Conservation (phyloP, 2,329 filamentous ascomycete species). For the Pseudopithomyces chartarum region DNA sequence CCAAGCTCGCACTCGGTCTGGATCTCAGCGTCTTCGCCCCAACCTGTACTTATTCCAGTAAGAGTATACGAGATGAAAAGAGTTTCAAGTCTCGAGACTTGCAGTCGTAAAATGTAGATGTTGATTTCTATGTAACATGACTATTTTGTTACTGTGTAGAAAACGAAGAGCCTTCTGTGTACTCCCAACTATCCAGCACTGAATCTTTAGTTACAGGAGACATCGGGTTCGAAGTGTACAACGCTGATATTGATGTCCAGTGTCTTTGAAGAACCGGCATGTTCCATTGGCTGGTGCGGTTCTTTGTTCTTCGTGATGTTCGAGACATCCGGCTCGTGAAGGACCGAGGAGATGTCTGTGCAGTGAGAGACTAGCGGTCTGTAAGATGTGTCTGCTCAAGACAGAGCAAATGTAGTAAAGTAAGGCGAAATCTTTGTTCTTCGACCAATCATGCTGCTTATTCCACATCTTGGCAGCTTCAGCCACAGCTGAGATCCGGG, state of each 20-base stretch:
- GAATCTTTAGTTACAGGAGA: neutral
- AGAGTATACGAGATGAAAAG: neutral
- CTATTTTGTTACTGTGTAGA: neutral
- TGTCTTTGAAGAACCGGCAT: neutral
- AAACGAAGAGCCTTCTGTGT: neutral
- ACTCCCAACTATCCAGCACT: neutral
- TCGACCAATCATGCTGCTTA: neutral
- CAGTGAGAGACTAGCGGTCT: neutral
- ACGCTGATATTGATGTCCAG: neutral
- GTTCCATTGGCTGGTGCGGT: too few species aligned
- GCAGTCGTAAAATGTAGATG: neutral
- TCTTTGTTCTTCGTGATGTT: neutral
- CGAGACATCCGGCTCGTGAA: constrained; percentile 1
- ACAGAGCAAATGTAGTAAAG: neutral
- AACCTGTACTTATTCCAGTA: neutral
- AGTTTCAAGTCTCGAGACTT: neutral
- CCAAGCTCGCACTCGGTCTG: neutral
- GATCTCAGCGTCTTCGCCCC: neutral
- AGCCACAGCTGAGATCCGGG: constrained; percentile 1
- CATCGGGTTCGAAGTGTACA: neutral
- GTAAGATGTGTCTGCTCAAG: neutral
- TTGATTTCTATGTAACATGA: neutral
- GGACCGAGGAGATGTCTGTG: neutral
- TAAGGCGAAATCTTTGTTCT: neutral
- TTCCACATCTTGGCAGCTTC: neutral